Evolutionary conservation across 192 early-diverging fungal species (phyloP).

Genomic region (Podila minutissima): DNA sequence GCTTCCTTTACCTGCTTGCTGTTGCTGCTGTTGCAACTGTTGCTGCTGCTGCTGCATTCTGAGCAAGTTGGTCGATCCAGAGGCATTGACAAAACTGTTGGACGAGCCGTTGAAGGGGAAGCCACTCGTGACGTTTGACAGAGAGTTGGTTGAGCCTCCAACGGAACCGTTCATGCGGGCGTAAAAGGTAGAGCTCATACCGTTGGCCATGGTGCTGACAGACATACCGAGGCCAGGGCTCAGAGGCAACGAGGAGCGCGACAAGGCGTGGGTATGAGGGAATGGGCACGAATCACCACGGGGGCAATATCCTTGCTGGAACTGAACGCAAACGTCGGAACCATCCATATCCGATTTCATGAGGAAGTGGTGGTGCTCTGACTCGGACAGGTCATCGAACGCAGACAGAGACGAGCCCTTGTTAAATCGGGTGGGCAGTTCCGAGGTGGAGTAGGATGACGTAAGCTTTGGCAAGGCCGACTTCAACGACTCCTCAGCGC

Average conservation of each 20-base stretch:
- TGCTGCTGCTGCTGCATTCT: conserved; percentile 32
- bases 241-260: conserved; percentile 32
- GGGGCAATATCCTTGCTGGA: conserved; percentile 56
- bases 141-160: conserved; percentile 19
- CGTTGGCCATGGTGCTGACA: conserved; percentile 31
- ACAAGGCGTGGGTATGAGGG: conserved; percentile 48
- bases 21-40: conserved; percentile 34
- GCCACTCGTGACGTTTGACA: conserved; percentile 21
- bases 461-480: conserved; percentile 51
- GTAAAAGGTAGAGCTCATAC: conserved; percentile 21
- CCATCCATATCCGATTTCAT: conserved; percentile 29
- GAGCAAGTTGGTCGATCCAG: conserved; percentile 37
- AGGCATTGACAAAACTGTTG: conserved; percentile 23
- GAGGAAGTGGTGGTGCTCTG: conserved; percentile 20
- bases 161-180: conserved; percentile 18
- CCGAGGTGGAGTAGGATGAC: conserved; percentile 57
- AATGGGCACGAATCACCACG: conserved; percentile 66
- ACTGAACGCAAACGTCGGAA: conserved; percentile 49
- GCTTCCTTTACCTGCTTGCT: conserved; percentile 32
- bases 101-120: conserved; percentile 41
- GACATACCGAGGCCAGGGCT: conserved; percentile 29
- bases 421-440: conserved; percentile 46
- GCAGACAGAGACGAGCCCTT: conserved; percentile 31
- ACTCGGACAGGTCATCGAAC: conserved; percentile 29
- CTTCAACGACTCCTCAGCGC: conserved; percentile 37